These are phyloP conservation scores for Kalmanozyma brasiliensis DNA, from an alignment of 1,284 basidiomycete species.

Conservation along the genomic window DNA sequence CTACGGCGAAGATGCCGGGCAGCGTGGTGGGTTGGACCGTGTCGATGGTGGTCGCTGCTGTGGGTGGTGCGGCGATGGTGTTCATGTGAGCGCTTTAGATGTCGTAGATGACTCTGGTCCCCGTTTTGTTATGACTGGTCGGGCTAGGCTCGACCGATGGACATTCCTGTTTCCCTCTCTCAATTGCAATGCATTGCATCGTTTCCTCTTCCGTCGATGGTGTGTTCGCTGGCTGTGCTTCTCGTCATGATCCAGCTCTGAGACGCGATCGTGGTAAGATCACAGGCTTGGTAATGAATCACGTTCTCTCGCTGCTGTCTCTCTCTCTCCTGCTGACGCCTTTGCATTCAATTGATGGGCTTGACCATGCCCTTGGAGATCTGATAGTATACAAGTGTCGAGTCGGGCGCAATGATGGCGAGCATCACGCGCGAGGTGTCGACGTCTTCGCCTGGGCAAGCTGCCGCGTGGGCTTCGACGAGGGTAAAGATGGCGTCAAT, in stretches of 20 bases:
- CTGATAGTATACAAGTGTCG: constrained; percentile 64
- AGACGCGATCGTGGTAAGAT: background rate
- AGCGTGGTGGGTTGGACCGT: constrained; percentile 22
- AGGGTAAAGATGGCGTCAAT: constrained; percentile 38
- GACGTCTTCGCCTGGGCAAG: constrained; percentile 10
- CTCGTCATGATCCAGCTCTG: too few species aligned
- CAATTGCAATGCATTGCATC: too few species aligned
- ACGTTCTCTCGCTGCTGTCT: background rate
- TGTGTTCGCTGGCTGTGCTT: too few species aligned
- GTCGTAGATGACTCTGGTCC: background rate
- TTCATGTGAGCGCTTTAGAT: constrained; percentile 12
- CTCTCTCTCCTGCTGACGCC: too few species aligned
- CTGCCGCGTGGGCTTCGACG: constrained; percentile 20
- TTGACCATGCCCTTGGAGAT: constrained; percentile 63
- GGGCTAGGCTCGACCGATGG: too few species aligned
- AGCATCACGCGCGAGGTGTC: constrained; percentile 51
- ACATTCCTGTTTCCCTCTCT: too few species aligned
- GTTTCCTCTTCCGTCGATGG: too few species aligned
- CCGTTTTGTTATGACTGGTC: background rate
- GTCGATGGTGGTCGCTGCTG: constrained; percentile 14
- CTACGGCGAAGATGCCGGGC: constrained; percentile 6
- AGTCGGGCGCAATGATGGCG: constrained; percentile 61
- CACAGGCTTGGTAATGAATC: background rate
- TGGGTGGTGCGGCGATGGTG: constrained; percentile 27
- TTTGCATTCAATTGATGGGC: constrained; percentile 55